phyloP scores from a whole-genome alignment of 345 rosid species.

The Salix brachista region DNA sequence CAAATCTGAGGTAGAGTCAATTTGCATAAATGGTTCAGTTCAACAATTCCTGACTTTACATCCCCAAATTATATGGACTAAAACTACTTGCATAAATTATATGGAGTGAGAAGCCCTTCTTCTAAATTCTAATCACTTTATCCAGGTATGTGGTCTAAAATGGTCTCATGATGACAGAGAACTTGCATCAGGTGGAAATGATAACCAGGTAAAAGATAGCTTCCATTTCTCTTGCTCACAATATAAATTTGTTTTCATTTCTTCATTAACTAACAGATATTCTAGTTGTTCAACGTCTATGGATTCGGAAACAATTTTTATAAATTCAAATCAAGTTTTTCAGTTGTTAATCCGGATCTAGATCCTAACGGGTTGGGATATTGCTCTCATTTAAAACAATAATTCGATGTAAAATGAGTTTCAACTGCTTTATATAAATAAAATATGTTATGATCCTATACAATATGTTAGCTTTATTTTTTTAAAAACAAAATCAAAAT shows the following conservation, averaged over 20 bases:
- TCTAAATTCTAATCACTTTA: not conserved
- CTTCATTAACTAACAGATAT: not conserved
- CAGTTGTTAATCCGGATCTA: too few species aligned
- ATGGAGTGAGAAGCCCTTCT: not conserved
- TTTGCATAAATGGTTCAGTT: not conserved
- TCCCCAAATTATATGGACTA: not conserved
- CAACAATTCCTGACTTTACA: not conserved
- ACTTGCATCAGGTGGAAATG: slow-evolving; percentile 98
- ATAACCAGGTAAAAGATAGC: slow-evolving; percentile 64
- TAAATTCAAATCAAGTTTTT: too few species aligned
- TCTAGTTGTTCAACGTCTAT: not conserved
- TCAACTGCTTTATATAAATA: too few species aligned
- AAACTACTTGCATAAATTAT: not conserved
- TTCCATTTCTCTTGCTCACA: not conserved
- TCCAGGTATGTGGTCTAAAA: slow-evolving; percentile 80
- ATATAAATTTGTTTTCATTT: not conserved
- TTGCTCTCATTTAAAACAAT: too few species aligned
- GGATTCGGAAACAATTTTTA: too few species aligned
- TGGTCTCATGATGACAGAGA: slow-evolving; percentile 98
- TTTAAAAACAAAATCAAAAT: too few species aligned
- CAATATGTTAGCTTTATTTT: too few species aligned
- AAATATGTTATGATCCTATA: too few species aligned
- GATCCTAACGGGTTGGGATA: too few species aligned
- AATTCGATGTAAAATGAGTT: too few species aligned
- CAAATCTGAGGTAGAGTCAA: slow-evolving; percentile 68